These are phyloP conservation scores for Picea mariana DNA, from an alignment of 83 land plant species.

Conservation along the genomic window DNA sequence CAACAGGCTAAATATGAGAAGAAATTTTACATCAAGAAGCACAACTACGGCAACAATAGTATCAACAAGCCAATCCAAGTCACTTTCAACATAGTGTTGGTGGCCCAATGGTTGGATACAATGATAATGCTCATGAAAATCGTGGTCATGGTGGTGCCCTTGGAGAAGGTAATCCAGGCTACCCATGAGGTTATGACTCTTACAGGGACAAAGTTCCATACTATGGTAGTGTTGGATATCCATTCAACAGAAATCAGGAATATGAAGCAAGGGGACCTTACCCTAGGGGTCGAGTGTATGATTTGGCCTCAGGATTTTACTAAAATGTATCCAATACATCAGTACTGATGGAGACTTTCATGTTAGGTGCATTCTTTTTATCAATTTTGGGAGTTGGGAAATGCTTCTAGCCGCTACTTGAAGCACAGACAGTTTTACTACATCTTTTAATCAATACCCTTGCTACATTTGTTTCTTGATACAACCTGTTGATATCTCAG, in stretches of 20 bases:
- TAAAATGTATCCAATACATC: too few species aligned
- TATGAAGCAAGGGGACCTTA: constrained; percentile 19
- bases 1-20: constrained; percentile 50
- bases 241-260: constrained; percentile 23
- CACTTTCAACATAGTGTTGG: constrained; percentile 23
- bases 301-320: too few species aligned
- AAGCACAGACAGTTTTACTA: too few species aligned
- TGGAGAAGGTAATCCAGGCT: constrained; percentile 21
- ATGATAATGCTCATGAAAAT: constrained; percentile 17
- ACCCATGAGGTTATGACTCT: constrained; percentile 22
- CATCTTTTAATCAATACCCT: too few species aligned
- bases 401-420: too few species aligned
- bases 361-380: too few species aligned
- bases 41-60: constrained; percentile 49
- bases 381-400: too few species aligned
- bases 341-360: too few species aligned
- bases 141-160: constrained; percentile 28
- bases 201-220: constrained; percentile 33
- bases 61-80: constrained; percentile 42
- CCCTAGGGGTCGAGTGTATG: too few species aligned
- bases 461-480: too few species aligned
- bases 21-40: constrained; percentile 57
- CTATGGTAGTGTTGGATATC: constrained; percentile 18
- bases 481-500: too few species aligned
- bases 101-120: constrained; percentile 8